Evolutionary conservation across 331 rosid species (phyloP).

Genomic region (Rosa hybrid): DNA sequence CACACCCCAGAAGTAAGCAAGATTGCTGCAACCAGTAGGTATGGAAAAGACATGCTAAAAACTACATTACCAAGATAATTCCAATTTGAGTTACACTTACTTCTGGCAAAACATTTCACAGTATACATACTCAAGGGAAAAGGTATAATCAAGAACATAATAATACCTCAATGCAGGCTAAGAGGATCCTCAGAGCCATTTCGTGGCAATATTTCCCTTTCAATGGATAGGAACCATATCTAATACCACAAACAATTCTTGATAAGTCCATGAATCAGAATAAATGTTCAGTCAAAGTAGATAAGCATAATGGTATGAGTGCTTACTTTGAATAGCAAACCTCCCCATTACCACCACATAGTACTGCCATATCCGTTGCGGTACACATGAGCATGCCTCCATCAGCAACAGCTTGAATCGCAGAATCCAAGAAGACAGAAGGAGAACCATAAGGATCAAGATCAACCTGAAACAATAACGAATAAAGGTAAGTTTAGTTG

Average conservation of each 20-base stretch:
- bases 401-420: constrained; percentile 91
- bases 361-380: constrained; percentile 98
- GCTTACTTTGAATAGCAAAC: constrained; percentile 98
- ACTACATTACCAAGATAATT: neutral
- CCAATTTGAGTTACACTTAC: neutral
- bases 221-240: constrained; percentile 93
- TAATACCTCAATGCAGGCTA: constrained; percentile 91
- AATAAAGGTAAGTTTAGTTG: constrained; percentile 11
- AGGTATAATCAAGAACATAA: constrained; percentile 8
- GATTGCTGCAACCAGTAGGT: neutral
- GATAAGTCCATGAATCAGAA: constrained; percentile 18
- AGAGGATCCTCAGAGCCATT: constrained; percentile 97
- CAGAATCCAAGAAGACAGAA: constrained; percentile 92
- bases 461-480: constrained; percentile 74
- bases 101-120: neutral
- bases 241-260: constrained; percentile 34
- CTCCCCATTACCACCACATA: constrained; percentile 97
- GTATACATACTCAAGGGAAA: neutral
- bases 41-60: neutral
- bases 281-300: constrained; percentile 14
- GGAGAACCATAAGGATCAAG: constrained; percentile 99
- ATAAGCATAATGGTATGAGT: constrained; percentile 24
- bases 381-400: constrained; percentile 98
- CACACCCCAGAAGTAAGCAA: neutral
- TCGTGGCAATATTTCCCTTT: constrained; percentile 96